Evolutionary conservation across 495 filamentous ascomycete species (phyloP).

Genomic region (Tirmania nivea): DNA sequence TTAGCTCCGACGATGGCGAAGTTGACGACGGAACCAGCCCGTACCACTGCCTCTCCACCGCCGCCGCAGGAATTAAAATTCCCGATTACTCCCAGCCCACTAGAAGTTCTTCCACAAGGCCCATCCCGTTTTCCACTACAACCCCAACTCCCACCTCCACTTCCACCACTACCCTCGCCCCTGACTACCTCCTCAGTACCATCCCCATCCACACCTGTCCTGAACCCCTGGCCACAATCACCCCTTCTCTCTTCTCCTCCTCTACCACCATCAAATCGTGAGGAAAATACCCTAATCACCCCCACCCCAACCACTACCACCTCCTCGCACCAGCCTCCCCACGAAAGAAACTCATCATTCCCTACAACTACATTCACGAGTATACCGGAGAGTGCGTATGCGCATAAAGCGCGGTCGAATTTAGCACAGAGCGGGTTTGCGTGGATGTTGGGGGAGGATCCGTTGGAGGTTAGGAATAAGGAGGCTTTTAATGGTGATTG

Average conservation of each 20-base stretch:
- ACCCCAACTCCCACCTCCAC: neutral
- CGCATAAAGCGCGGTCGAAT: constrained; percentile 29
- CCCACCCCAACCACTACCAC: neutral
- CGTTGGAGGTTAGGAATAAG: neutral
- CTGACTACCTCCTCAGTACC: neutral
- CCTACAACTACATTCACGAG: neutral
- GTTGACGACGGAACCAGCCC: no score
- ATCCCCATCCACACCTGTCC: neutral
- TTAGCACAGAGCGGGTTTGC: constrained; percentile 75
- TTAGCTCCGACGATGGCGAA: no score
- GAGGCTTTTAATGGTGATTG: neutral
- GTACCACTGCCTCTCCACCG: no score
- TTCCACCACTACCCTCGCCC: constrained; percentile 3
- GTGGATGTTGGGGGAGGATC: constrained; percentile 57
- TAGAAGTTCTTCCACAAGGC: no score
- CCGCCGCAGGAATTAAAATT: no score
- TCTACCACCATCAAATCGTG: constrained; percentile 3
- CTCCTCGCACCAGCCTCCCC: neutral
- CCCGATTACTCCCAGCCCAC: no score
- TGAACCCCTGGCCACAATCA: neutral
- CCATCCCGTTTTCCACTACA: no score
- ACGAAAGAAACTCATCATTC: neutral
- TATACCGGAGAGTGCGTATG: neutral
- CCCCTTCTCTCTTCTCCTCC: neutral
- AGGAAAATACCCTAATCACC: neutral